Evolutionary conservation across 2,329 filamentous ascomycete genomes (phyloP).

Genomic region (Fusarium transvaalense): DNA sequence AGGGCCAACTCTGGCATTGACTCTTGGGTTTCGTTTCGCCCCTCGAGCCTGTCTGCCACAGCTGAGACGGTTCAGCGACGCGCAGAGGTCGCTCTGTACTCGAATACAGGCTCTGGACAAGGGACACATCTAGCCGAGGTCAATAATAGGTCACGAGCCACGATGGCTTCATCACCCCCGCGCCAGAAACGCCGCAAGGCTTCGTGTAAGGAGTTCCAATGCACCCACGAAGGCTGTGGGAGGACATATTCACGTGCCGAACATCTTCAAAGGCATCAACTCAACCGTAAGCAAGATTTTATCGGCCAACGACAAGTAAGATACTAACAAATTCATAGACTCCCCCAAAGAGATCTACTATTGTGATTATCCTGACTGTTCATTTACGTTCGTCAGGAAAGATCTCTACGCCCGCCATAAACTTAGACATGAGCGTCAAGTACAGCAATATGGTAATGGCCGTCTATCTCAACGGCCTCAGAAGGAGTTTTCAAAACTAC

Average conservation of each 20-base stretch:
- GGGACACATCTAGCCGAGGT: slow-evolving; percentile 24
- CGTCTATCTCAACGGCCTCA: slow-evolving; percentile 46
- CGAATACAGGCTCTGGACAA: background rate
- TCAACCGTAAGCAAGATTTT: slow-evolving; percentile 40
- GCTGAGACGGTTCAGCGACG: background rate
- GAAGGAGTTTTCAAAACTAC: slow-evolving; percentile 43
- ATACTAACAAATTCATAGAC: slow-evolving; percentile 40
- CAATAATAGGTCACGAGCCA: slow-evolving; percentile 26
- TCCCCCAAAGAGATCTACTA: slow-evolving; percentile 50
- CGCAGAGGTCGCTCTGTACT: slow-evolving; percentile 1
- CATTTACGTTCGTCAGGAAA: slow-evolving; percentile 49
- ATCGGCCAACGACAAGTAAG: background rate
- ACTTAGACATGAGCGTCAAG: slow-evolving; percentile 46
- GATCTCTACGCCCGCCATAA: slow-evolving; percentile 49
- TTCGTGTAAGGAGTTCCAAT: slow-evolving; percentile 50
- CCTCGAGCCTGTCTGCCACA: background rate
- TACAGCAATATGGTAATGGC: slow-evolving; percentile 47
- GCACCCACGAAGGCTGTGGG: slow-evolving; percentile 49
- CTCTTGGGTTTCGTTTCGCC: slow-evolving; percentile 16
- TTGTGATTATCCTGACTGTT: slow-evolving; percentile 48
- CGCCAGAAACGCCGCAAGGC: slow-evolving; percentile 51
- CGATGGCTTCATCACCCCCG: slow-evolving; percentile 48
- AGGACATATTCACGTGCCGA: slow-evolving; percentile 48
- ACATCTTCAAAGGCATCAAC: slow-evolving; percentile 47
- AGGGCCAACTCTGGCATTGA: slow-evolving; percentile 1